Base-by-base conservation (phyloP, 257 asterid species). In the Buddleja alternifolia region DNA sequence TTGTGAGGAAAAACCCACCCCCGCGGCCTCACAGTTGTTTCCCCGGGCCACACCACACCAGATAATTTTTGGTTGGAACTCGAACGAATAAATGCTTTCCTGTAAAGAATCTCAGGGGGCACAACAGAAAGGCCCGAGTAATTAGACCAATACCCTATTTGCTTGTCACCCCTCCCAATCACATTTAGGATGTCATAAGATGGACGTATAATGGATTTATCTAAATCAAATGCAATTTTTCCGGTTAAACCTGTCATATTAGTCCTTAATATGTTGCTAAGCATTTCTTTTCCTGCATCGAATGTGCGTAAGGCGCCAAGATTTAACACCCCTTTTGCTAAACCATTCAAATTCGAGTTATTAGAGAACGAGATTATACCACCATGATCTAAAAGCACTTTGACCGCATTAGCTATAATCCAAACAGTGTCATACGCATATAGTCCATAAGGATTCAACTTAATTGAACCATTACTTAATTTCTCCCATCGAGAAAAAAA, bases 1-100 rank as follows among this genome's bases (percentile, higher is more conserved):
- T 78, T 83, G 16, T 70, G 70, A 0, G 90, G 90, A 19, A 85
- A 82, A 76, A 77, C 90, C 95, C 95, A 88, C 7, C 95, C 92
- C 8, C 90, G 79, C 14, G 95, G 95, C 51, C 60, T 82, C 23
- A 42, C 23, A 8, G 72, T 59, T 23, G 79, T 67, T 65, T 75
- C 77, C 21, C 95, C 95, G 0, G 95, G 95, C 95, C 95, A 85
- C 15, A 88, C 67, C 6, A 74, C 81, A 45, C 42, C 37, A 29
- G 57, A 36, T 9, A 88, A 64, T 7, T 53, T 64, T 59, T 73
- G 79, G 60, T 48, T 78, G 11, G 84, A 70, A 52, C 70, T 69
- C 17, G 83, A 78, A 60, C 50, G 71, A 15, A 65, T 65, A 39
- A 68, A 67, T 6, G 68, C 23, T 47, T n/a, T 69, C 1, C 50